Evolutionary conservation across 1,284 basidiomycete genomes (phyloP), one percentile per base, ranked within the genome.

Genomic region (Gymnopus androsaceus): DNA sequence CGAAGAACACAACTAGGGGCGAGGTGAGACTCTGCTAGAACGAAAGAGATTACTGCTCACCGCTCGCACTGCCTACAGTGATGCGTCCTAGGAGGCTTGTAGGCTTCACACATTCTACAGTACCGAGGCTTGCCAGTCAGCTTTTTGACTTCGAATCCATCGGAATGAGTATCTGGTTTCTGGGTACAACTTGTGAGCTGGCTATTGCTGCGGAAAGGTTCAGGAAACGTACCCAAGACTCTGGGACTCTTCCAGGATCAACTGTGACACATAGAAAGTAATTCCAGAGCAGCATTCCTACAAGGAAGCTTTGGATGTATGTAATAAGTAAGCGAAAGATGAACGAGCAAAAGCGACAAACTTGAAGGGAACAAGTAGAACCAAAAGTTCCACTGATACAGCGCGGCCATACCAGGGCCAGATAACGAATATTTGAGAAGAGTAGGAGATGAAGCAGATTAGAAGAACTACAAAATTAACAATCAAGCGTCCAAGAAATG

Each of bases 281-380:
- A 70, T 94, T 96, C 87, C 87, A 92, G 33, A 92, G 81, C 12
- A 98, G 69, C 75, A 94, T 77, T 34, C 76, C 80, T 25, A 95
- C 86, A 15, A 95, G 73, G 15, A 84, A 50, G 67, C 94, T 96
- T 62, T 56, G 15, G 9, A 31, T 15, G 51, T 65, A 33, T 17
- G 47, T 58, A n/a, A n/a, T n/a, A 45, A 41, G 57, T 51, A 19
- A 47, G 48, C 56, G 54, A 51, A 37, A 12, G 34, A 55, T 37
- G 17, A 21, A 30, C 38, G 53, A 28, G n/a, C 41, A 36, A 23
- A 31, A 63, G 9, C 25, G 37, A 55, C 90, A 66, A 68, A 94
- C 92, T 98, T 96, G 87, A 97, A 96, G 1, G 94, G 94, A 1
- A 85, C 63, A 9, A 98, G 80, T 5, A 95, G 77, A 31, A 72